A percentile compares a stretch with the other conserved stretches of the same genome.
Evolutionary conservation across 345 rosid species (phyloP).

Genomic region (Laguncularia racemosa): DNA sequence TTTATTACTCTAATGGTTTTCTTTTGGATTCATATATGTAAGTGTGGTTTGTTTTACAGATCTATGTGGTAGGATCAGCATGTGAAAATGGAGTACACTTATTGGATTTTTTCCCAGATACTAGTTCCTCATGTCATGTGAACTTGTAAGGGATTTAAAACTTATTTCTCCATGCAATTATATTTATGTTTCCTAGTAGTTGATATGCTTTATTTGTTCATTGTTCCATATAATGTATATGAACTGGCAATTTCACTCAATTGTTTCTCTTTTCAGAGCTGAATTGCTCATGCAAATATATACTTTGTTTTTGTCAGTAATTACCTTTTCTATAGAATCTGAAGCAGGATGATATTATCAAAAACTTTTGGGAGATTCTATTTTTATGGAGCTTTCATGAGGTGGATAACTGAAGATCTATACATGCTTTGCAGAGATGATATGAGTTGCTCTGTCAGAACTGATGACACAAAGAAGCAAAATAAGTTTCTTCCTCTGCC

Average conservation of each 20-base stretch:
- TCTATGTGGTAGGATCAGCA: conserved; percentile 72
- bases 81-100: conserved; percentile 71
- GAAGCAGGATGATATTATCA: too few relatives aligned
- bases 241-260: too few relatives aligned
- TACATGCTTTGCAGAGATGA: conserved; percentile 6
- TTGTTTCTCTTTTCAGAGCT: too few relatives aligned
- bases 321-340: too few relatives aligned
- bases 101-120: conserved; percentile 80
- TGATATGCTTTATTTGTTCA: background rate
- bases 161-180: background rate
- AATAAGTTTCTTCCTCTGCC: conserved; percentile 71
- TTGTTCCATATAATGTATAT: background rate
- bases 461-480: conserved; percentile 21
- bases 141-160: conserved; percentile 43
- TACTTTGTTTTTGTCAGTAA: too few relatives aligned
- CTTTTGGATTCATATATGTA: too few relatives aligned
- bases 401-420: too few relatives aligned
- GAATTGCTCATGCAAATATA: too few relatives aligned
- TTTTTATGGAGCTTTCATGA: too few relatives aligned
- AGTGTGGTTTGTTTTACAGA: conserved; percentile 30
- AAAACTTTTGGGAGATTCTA: too few relatives aligned
- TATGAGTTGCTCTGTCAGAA: too few relatives aligned
- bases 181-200: background rate
- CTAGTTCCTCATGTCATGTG: conserved; percentile 80
- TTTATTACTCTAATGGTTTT: background rate